Evolutionary conservation across 345 rosid genomes (phyloP).

Genomic region (Chamaenerion angustifolium): DNA sequence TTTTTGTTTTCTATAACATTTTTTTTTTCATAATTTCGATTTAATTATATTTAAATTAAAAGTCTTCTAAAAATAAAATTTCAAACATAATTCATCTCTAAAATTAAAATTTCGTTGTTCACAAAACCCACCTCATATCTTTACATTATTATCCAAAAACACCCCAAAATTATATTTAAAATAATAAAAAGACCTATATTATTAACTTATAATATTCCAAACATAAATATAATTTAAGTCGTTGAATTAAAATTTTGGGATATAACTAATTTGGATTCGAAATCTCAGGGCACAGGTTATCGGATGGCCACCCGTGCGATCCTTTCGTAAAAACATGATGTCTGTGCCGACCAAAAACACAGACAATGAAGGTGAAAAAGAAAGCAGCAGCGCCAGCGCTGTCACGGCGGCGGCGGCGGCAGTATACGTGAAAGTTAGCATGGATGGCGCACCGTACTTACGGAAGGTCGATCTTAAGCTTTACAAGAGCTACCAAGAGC

Average conservation of each 20-base stretch:
- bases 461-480: constrained; percentile 68
- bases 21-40: too few species aligned
- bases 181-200: too few species aligned
- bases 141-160: too few species aligned
- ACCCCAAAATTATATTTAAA: too few species aligned
- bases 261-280: neutral
- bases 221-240: too few species aligned
- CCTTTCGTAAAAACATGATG: constrained; percentile 60
- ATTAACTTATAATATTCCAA: too few species aligned
- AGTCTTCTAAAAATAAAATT: too few species aligned
- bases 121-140: too few species aligned
- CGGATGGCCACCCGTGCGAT: constrained; percentile 84
- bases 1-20: too few species aligned
- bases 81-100: too few species aligned
- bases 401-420: neutral
- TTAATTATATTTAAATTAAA: too few species aligned
- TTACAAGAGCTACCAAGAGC: constrained; percentile 56
- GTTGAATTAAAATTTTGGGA: neutral
- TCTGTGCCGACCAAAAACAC: constrained; percentile 36
- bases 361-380: constrained; percentile 18
- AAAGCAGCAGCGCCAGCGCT: constrained; percentile 9
- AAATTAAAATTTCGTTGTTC: too few species aligned
- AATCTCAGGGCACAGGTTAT: constrained; percentile 62
- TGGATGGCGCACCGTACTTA: constrained; percentile 88
- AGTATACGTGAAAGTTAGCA: constrained; percentile 66